phyloP scores from a whole-genome alignment of 1,139 yeast genomes.

The Hemisphaericaspora subhashii region DNA sequence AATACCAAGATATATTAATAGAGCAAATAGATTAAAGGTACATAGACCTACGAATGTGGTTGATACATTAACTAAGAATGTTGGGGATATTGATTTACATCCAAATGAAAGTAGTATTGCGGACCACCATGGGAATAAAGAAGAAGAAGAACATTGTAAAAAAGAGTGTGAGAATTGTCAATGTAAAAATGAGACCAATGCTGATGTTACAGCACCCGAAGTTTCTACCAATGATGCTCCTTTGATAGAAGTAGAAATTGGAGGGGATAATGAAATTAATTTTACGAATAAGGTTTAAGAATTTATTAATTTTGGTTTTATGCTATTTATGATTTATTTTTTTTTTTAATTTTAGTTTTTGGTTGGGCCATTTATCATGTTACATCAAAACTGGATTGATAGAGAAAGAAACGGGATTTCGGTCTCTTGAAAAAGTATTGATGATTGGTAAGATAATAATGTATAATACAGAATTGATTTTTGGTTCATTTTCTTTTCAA shows the following conservation, averaged over 20 bases:
- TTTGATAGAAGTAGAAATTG: slow-evolving; percentile 10
- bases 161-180: slow-evolving; percentile 11
- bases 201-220: not conserved
- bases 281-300: slow-evolving; percentile 16
- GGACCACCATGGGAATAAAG: not conserved
- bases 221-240: slow-evolving; percentile 7
- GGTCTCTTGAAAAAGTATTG: too few relatives aligned
- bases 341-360: not conserved
- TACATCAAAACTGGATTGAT: too few relatives aligned
- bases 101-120: too few relatives aligned
- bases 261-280: slow-evolving; percentile 18
- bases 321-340: not conserved
- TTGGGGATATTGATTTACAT: slow-evolving; percentile 3
- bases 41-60: not conserved
- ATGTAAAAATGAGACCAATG: slow-evolving; percentile 8
- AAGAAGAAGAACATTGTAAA: slow-evolving; percentile 9
- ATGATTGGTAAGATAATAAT: too few relatives aligned
- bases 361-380: too few relatives aligned
- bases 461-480: too few relatives aligned
- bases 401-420: too few relatives aligned
- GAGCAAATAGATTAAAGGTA: slow-evolving; percentile 2
- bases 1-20: not conserved
- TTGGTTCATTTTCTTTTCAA: too few relatives aligned
- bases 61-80: slow-evolving; percentile 3
- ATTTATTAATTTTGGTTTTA: not conserved